Percentiles rank a stretch among this genome's conserved stretches.
These are phyloP conservation scores for Barnettozyma pratensis DNA, from an alignment of 805 yeast species.

Conservation along the genomic window DNA sequence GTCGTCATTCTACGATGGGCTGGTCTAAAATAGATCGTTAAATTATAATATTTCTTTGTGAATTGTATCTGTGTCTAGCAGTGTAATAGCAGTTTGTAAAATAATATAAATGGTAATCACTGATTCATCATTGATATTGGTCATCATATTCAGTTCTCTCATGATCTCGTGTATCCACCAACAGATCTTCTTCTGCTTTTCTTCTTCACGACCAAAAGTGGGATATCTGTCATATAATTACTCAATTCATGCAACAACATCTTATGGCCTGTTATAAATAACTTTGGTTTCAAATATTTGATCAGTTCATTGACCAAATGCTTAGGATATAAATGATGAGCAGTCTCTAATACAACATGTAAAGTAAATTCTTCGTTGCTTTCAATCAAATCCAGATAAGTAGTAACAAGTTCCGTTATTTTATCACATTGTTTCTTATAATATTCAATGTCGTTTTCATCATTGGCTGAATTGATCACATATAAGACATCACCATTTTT, in stretches of 20 bases:
- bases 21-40: too few relatives aligned
- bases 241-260: conserved; percentile 11
- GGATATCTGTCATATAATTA: conserved; percentile 21
- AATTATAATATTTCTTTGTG: too few relatives aligned
- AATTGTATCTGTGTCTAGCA: too few relatives aligned
- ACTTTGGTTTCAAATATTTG: conserved; percentile 28
- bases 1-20: too few relatives aligned
- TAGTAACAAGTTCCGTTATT: conserved; percentile 9
- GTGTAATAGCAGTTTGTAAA: too few relatives aligned
- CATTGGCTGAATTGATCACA: conserved; percentile 50
- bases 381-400: conserved; percentile 11
- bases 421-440: conserved; percentile 13
- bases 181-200: conserved; percentile 9
- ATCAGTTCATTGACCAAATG: conserved; percentile 33
- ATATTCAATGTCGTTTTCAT: conserved; percentile 28
- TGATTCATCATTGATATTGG: too few relatives aligned
- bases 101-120: too few relatives aligned
- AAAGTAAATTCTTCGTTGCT: conserved; percentile 16
- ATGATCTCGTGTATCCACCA: not conserved
- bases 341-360: conserved; percentile 28
- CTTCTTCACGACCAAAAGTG: conserved; percentile 21
- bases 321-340: conserved; percentile 35
- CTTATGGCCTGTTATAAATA: conserved; percentile 18
- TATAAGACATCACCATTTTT: conserved; percentile 80
- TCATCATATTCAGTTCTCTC: not conserved